Base-by-base conservation (phyloP, 108 stramenopile species). In the Schizochytrium sp. region DNA sequence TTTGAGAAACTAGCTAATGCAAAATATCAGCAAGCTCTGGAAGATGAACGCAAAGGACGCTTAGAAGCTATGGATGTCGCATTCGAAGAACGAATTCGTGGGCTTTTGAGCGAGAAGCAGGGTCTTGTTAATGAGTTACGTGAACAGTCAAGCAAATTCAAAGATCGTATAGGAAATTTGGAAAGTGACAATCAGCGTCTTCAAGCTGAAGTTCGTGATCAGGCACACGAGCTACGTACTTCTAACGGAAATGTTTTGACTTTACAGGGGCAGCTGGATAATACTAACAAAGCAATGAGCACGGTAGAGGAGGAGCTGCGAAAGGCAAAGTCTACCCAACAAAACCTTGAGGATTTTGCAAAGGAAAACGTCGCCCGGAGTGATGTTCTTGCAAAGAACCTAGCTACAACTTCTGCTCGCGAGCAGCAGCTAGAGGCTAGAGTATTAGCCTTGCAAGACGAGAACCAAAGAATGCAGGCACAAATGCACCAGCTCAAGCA, bases 31-130 rank as follows among this genome's bases (percentile, higher is more conserved):
- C 4, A 17, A 5, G 19, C 47, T 13, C 55, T 47, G 76, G 76
- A 83, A 28, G 3, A 17, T 5, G 47, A 55, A 53, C 47, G 53
- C 1, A 5, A 7, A 40, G 40, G 55, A 13, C 47, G 76, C 13
- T n/a, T 38, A 5, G 45, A 83, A 42, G 3, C 47, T 38, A 13
- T 83, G 8, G 76, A 83, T 55, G 12, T 13, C 5, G 47, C 76
- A 5, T 83, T 83, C 53, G 4, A 83, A 28, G 47, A 83, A n/a
- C 47, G 53, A 17, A 17, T 83, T 42, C 3, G 76, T 13, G 76
- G 28, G 45, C 47, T 83, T 10, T 55, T 83, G 55, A 8, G 7
- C 28, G 76, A 83, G 53, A 83, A 83, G 76, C 76, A 83, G 28
- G 40, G 55, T 56, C 76, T 83, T 49, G 50, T 83, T 53, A 5